Percentiles rank a stretch among this genome's conserved stretches.
phyloP scores from a whole-genome alignment of 2,329 filamentous ascomycete species.

The Coniochaeta sp. region DNA sequence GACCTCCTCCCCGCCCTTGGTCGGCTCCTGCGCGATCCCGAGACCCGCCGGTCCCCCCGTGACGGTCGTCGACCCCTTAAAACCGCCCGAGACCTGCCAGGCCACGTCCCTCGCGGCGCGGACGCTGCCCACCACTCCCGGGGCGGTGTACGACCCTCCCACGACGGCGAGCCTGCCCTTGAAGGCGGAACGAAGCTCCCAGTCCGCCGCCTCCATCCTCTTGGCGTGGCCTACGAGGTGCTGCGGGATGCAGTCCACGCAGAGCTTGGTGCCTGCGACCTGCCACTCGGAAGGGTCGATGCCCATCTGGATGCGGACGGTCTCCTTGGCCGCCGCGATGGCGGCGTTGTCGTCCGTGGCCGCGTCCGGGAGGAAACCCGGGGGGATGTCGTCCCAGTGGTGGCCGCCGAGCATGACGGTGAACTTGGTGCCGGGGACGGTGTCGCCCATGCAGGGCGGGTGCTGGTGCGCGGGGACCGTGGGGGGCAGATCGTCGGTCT shows the following conservation, averaged over 20 bases:
- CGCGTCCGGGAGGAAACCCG: slow-evolving; percentile 48
- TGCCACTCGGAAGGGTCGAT: slow-evolving; percentile 55
- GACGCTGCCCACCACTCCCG: slow-evolving; percentile 44
- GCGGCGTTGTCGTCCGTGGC: slow-evolving; percentile 65
- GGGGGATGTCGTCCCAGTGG: slow-evolving; percentile 61
- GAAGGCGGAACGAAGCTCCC: slow-evolving; percentile 48
- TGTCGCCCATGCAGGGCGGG: slow-evolving; percentile 37
- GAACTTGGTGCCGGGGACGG: slow-evolving; percentile 63
- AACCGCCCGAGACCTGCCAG: slow-evolving; percentile 22
- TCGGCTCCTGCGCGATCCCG: background rate
- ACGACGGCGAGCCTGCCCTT: slow-evolving; percentile 57
- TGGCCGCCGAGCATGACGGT: slow-evolving; percentile 95
- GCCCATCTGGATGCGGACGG: slow-evolving; percentile 67
- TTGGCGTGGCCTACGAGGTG: slow-evolving; percentile 71
- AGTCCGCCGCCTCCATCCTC: slow-evolving; percentile 50
- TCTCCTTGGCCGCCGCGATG: slow-evolving; percentile 54
- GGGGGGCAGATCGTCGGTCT: slow-evolving; percentile 8
- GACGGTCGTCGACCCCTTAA: background rate
- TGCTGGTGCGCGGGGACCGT: slow-evolving; percentile 3
- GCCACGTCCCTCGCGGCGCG: slow-evolving; percentile 41
- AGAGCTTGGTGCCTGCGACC: slow-evolving; percentile 51
- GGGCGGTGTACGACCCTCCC: slow-evolving; percentile 44
- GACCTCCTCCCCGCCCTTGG: background rate
- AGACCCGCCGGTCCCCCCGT: background rate
- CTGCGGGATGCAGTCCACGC: slow-evolving; percentile 77